Conservation (phyloP, 75 land plant species). For the Chamaecyparis obtusa region DNA sequence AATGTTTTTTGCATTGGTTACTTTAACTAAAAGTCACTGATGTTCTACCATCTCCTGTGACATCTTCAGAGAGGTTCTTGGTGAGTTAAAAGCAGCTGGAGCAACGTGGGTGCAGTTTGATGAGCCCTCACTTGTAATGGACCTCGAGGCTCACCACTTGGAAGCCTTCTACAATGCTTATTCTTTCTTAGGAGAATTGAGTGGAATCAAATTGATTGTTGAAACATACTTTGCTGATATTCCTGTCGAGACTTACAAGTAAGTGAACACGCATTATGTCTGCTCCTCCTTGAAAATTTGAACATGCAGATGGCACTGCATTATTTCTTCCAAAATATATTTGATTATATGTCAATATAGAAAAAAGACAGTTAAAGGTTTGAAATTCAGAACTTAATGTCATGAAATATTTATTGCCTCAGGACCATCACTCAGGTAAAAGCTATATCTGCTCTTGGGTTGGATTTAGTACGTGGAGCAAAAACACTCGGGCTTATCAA, state of each 20-base stretch:
- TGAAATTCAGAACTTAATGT: not conserved
- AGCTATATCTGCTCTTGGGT: conserved; percentile 30
- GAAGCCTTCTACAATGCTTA: conserved; percentile 38
- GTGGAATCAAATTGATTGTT: conserved; percentile 31
- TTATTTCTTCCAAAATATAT: not conserved
- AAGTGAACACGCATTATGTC: not conserved
- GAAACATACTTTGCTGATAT: conserved; percentile 61
- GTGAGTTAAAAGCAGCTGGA: conserved; percentile 52
- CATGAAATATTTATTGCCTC: conserved; percentile 1
- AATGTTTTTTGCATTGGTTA: not conserved
- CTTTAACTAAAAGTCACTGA: not conserved
- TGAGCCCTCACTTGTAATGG: conserved; percentile 52
- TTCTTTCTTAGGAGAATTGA: conserved; percentile 20
- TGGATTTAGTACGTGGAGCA: conserved; percentile 34
- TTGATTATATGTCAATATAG: not conserved
- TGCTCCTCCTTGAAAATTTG: not conserved
- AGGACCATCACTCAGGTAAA: conserved; percentile 26
- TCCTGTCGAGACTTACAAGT: conserved; percentile 45
- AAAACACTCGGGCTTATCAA: conserved; percentile 32
- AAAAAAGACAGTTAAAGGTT: not conserved
- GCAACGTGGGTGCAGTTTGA: conserved; percentile 60
- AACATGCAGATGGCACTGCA: not conserved
- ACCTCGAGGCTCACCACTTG: conserved; percentile 37
- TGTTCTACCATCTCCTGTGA: conserved; percentile 1
- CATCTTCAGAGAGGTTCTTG: conserved; percentile 45